A percentile compares a stretch with the other conserved stretches of the same genome.
Conservation (phyloP, 164 flowering plant species). For the Berberis vulgaris region DNA sequence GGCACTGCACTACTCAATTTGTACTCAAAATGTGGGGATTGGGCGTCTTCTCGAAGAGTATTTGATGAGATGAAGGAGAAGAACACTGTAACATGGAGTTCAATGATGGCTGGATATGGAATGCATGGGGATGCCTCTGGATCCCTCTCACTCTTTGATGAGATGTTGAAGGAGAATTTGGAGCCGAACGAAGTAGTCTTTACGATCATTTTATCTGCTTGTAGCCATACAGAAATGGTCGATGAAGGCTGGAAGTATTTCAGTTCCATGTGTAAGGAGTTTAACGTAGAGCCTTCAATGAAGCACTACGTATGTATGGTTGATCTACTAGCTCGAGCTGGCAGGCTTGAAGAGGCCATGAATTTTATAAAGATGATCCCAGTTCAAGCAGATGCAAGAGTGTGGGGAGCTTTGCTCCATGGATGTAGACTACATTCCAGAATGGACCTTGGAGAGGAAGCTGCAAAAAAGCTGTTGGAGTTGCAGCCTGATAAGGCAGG, state of each 20-base stretch:
- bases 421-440: neutral
- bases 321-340: neutral
- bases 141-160: neutral
- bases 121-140: neutral
- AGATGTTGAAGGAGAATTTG: neutral
- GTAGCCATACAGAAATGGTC: neutral
- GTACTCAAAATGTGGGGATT: neutral
- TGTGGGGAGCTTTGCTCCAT: conserved; percentile 4
- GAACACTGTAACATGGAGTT: neutral
- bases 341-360: neutral
- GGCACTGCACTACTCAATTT: neutral
- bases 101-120: too few relatives aligned
- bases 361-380: neutral
- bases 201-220: neutral
- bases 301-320: neutral
- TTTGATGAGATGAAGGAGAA: neutral
- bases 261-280: neutral
- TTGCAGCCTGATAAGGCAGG: conserved; percentile 1
- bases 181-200: neutral
- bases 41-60: neutral
- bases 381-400: neutral
- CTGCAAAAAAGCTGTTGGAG: neutral
- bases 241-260: neutral
- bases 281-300: neutral
- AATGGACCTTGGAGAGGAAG: neutral